A percentile compares a stretch with the other conserved stretches of the same genome.
Conservation (phyloP, 331 rosid genomes). For the Erythrophleum ivorense region DNA sequence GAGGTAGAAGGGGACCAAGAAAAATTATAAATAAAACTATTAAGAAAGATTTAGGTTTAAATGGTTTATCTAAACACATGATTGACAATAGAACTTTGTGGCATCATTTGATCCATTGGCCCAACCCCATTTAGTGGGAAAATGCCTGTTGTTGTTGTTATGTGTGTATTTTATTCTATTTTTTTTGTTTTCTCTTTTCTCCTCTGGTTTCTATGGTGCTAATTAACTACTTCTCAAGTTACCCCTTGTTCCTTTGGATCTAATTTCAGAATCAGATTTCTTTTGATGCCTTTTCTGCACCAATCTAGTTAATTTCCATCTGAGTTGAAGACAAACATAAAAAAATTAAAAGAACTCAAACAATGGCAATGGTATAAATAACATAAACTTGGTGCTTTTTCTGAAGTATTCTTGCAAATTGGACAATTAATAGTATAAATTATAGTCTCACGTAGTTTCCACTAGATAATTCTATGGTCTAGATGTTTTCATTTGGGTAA, state of each 20-base stretch:
- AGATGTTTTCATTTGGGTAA: constrained; percentile 16
- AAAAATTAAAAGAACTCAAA: neutral
- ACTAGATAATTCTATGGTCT: constrained; percentile 6
- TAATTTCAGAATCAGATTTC: constrained; percentile 25
- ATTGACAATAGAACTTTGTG: too few relatives aligned
- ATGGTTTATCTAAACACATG: too few relatives aligned
- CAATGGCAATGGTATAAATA: constrained; percentile 25
- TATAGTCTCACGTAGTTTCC: constrained; percentile 3
- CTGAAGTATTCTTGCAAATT: constrained; percentile 21
- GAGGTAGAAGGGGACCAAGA: too few relatives aligned
- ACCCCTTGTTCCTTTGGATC: constrained; percentile 25
- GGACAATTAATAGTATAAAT: neutral
- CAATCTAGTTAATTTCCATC: constrained; percentile 7
- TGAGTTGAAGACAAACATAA: neutral
- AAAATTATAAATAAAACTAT: too few relatives aligned
- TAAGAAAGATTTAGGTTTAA: too few relatives aligned
- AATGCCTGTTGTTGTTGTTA: too few relatives aligned
- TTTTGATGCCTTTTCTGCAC: constrained; percentile 15
- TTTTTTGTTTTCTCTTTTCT: neutral
- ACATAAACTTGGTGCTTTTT: neutral
- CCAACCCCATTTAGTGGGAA: too few relatives aligned
- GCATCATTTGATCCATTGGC: too few relatives aligned
- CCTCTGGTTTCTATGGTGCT: constrained; percentile 24
- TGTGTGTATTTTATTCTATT: neutral
- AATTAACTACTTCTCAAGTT: constrained; percentile 25